A percentile compares a stretch with the other conserved stretches of the same genome.
Conservation (phyloP, 208 protist species). For the Trypanosoma vivax region DNA sequence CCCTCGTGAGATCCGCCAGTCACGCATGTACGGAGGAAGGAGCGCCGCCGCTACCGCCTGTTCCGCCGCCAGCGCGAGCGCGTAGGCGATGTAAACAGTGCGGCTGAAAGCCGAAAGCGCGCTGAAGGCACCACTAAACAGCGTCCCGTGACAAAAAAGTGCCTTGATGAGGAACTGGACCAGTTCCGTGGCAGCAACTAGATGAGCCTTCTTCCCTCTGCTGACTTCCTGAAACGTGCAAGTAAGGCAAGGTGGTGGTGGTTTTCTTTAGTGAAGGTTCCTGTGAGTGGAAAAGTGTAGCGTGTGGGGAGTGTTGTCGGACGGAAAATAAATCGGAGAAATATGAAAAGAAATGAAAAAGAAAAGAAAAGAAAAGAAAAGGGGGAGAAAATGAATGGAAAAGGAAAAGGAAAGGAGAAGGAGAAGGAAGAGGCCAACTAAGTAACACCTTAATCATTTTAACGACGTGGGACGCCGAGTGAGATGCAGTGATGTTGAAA, state of each 20-base stretch:
- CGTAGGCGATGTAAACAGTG: constrained; percentile 15
- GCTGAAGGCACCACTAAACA: constrained; percentile 20
- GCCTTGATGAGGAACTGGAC: constrained; percentile 78
- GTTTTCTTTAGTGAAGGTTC: too few species aligned
- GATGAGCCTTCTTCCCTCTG: neutral
- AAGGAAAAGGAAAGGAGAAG: neutral
- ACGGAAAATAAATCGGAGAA: neutral
- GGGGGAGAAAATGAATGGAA: constrained; percentile 1
- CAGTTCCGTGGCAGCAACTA: constrained; percentile 55
- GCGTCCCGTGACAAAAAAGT: constrained; percentile 30
- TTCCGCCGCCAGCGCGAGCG: constrained; percentile 4
- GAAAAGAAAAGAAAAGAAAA: constrained; percentile 7
- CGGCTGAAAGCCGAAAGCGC: constrained; percentile 12
- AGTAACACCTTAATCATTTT: neutral
- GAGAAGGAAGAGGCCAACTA: neutral
- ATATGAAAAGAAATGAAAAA: constrained; percentile 3
- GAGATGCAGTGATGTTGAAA: too few species aligned
- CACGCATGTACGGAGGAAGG: constrained; percentile 10
- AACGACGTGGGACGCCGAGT: too few species aligned
- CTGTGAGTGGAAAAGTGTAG: neutral
- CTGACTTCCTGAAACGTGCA: too few species aligned
- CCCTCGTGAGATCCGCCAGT: constrained; percentile 18
- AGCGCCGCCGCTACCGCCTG: neutral
- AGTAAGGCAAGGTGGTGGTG: too few species aligned
- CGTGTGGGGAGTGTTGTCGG: neutral